Percentiles rank a stretch among this genome's conserved stretches.
Conservation (phyloP, 148 eudicot genomes). For the Camellia sinensis region DNA sequence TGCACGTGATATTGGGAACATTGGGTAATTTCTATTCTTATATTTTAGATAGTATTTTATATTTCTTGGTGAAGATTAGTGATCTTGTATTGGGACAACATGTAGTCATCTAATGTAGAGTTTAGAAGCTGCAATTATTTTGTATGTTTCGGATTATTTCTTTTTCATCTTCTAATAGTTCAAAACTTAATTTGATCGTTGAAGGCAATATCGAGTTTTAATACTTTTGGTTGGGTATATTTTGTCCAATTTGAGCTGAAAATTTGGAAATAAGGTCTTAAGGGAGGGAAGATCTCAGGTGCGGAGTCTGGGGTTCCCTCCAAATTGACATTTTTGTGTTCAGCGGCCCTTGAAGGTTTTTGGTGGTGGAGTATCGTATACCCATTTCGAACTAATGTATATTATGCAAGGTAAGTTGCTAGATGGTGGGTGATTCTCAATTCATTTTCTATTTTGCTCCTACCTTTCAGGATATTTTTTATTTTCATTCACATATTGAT, state of each 20-base stretch:
- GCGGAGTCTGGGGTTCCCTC: constrained; percentile 14
- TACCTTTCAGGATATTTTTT: not conserved
- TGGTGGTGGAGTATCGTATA: constrained; percentile 29
- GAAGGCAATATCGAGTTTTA: constrained; percentile 32
- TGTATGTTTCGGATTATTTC: not conserved
- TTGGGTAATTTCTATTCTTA: not conserved
- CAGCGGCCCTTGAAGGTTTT: constrained; percentile 23
- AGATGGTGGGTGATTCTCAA: constrained; percentile 39
- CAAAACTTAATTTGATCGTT: constrained; percentile 32
- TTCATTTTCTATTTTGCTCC: constrained; percentile 34
- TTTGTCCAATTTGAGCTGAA: constrained; percentile 29
- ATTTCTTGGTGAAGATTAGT: not conserved
- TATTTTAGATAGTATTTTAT: not conserved
- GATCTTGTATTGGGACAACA: not conserved
- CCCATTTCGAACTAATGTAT: constrained; percentile 33
- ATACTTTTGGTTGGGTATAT: constrained; percentile 25
- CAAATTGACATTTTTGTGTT: constrained; percentile 25
- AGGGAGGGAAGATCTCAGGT: constrained; percentile 28
- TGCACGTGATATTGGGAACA: not conserved
- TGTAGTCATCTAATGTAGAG: not conserved
- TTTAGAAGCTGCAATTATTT: constrained; percentile 11
- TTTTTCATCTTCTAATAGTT: constrained; percentile 21
- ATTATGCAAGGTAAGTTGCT: constrained; percentile 37
- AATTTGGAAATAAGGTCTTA: constrained; percentile 32
- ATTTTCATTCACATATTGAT: too few species aligned